Conservation (phyloP, 2,329 filamentous ascomycete species). For the Fragosphaeria purpurea region DNA sequence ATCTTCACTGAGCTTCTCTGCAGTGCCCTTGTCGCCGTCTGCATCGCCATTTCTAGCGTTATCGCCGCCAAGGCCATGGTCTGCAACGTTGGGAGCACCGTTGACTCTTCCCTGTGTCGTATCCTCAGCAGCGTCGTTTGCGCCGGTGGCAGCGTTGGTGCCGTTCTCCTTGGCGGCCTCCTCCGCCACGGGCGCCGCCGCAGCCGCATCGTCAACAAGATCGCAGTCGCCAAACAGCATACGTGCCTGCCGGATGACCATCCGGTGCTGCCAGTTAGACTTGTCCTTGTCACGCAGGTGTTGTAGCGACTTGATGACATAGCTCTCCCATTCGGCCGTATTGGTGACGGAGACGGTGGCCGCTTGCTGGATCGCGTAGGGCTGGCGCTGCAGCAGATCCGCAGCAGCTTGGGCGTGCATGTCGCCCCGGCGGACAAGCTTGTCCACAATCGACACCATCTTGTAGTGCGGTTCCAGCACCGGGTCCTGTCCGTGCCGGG, state of each 20-base stretch:
- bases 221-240: slow-evolving; percentile 35
- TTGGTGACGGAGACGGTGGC: slow-evolving; percentile 43
- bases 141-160: neutral
- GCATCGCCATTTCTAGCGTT: no score
- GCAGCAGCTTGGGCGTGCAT: slow-evolving; percentile 38
- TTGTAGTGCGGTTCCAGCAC: slow-evolving; percentile 91
- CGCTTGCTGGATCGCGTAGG: slow-evolving; percentile 39
- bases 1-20: neutral
- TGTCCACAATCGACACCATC: slow-evolving; percentile 71
- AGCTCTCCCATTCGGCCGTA: slow-evolving; percentile 50
- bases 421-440: slow-evolving; percentile 55
- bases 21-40: neutral
- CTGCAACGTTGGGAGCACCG: neutral
- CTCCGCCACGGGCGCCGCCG: neutral
- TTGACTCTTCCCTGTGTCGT: neutral
- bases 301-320: slow-evolving; percentile 40
- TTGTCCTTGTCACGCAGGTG: slow-evolving; percentile 65
- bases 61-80: no score
- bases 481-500: slow-evolving; percentile 55
- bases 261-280: slow-evolving; percentile 90
- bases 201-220: neutral
- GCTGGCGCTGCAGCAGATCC: slow-evolving; percentile 44
- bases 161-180: neutral
- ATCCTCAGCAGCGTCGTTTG: neutral
- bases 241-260: slow-evolving; percentile 63